Conservation (phyloP, 2,329 filamentous ascomycete species). For the Diaporthe longicolla region DNA sequence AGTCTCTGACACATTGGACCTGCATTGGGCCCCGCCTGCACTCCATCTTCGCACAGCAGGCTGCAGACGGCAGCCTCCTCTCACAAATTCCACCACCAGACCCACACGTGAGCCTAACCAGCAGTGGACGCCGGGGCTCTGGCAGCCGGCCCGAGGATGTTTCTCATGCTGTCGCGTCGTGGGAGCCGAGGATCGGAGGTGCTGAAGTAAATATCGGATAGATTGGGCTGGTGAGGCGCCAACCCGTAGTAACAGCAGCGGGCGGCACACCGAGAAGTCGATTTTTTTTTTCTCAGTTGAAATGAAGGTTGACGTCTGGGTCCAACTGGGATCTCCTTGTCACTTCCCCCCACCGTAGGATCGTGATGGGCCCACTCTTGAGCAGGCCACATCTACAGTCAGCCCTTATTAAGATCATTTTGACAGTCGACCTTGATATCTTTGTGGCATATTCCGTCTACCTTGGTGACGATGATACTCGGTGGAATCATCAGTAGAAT, state of each 20-base stretch:
- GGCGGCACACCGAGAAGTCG: conserved; percentile 19
- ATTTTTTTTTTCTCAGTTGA: background rate
- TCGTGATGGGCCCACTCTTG: conserved; percentile 26
- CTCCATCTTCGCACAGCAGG: conserved; percentile 21
- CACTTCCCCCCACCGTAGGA: conserved; percentile 3
- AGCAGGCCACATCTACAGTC: conserved; percentile 9
- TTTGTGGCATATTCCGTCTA: background rate
- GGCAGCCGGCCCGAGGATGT: conserved; percentile 28
- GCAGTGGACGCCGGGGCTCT: background rate
- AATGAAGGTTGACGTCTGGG: conserved; percentile 23
- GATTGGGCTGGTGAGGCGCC: conserved; percentile 5
- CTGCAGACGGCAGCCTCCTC: conserved; percentile 18
- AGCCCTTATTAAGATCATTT: conserved; percentile 7
- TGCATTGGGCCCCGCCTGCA: conserved; percentile 21
- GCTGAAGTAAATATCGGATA: conserved; percentile 14
- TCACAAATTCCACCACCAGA: conserved; percentile 1
- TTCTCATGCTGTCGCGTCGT: conserved; percentile 16
- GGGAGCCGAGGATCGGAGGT: conserved; percentile 26
- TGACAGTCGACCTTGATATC: background rate
- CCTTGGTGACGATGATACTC: conserved; percentile 24
- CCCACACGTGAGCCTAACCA: conserved; percentile 1
- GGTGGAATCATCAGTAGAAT: conserved; percentile 8
- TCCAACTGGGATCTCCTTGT: conserved; percentile 22
- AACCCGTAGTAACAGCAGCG: background rate
- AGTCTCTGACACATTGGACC: conserved; percentile 28